Conservation (phyloP, 371 early-diverging fungal species). For the Conidiobolus incongruus region DNA sequence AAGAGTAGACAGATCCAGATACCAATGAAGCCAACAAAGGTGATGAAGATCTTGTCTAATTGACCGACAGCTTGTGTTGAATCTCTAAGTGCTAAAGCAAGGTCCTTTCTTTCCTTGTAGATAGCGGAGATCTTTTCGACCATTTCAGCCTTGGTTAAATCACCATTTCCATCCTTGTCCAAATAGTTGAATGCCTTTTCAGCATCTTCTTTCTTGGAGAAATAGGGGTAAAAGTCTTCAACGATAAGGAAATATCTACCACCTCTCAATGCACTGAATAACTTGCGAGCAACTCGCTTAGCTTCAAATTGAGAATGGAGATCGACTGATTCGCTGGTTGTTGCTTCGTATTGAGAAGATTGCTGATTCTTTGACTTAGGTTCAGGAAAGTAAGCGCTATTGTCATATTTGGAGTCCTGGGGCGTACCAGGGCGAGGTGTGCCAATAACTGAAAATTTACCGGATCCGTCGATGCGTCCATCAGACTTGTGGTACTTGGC, state of each 20-base stretch:
- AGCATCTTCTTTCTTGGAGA: constrained; percentile 23
- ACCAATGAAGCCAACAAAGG: constrained; percentile 7
- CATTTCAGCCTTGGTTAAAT: constrained; percentile 36
- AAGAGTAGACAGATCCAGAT: background rate
- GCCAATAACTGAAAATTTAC: no score
- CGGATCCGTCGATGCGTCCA: background rate
- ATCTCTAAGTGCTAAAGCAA: constrained; percentile 31
- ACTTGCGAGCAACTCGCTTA: constrained; percentile 1
- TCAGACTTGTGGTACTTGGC: background rate
- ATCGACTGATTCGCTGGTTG: background rate
- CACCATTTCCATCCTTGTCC: constrained; percentile 47
- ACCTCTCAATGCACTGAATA: constrained; percentile 3
- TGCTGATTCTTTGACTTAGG: no score
- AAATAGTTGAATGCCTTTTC: constrained; percentile 35
- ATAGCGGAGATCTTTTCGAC: constrained; percentile 23
- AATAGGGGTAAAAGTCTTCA: constrained; percentile 24
- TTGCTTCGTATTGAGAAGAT: no score
- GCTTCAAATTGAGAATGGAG: constrained; percentile 6
- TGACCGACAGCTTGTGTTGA: constrained; percentile 44
- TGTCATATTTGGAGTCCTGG: no score
- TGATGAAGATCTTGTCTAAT: constrained; percentile 27
- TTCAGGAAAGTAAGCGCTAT: no score
- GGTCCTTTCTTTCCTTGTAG: constrained; percentile 37
- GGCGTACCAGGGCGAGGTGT: no score
- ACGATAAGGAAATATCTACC: constrained; percentile 10